These are phyloP conservation scores for Axilococcus clingmanii DNA, from an alignment of 139 green algal species.

Conservation along the genomic window DNA sequence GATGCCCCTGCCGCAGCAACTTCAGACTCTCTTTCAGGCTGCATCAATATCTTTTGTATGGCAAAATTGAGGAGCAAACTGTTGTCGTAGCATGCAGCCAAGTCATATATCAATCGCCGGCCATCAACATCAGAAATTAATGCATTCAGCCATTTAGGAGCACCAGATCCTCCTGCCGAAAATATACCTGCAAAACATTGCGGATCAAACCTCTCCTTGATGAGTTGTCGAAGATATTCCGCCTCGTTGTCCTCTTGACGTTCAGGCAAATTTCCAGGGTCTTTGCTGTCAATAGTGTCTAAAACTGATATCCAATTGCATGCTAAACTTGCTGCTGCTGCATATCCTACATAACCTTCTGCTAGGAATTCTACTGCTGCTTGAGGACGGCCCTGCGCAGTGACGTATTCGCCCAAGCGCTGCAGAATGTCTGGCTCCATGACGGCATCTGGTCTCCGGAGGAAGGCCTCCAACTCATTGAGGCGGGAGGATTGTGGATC, in stretches of 20 bases:
- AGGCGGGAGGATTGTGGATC: too few relatives aligned
- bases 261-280: background rate
- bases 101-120: constrained; percentile 61
- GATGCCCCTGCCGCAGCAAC: constrained; percentile 38
- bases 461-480: constrained; percentile 37
- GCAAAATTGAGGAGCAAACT: constrained; percentile 71
- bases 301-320: constrained; percentile 36
- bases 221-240: constrained; percentile 38
- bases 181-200: constrained; percentile 54
- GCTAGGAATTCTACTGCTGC: constrained; percentile 44
- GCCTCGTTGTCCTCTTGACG: constrained; percentile 23
- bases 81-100: constrained; percentile 51
- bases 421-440: constrained; percentile 51
- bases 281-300: background rate
- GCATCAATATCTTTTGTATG: constrained; percentile 65
- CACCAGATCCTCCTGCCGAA: constrained; percentile 19
- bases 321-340: constrained; percentile 54
- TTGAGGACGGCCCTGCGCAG: constrained; percentile 37
- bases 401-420: constrained; percentile 45
- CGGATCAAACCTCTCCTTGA: constrained; percentile 51
- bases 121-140: constrained; percentile 43
- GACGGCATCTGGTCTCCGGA: constrained; percentile 55
- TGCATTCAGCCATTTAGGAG: constrained; percentile 45
- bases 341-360: constrained; percentile 62
- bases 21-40: constrained; percentile 38